Evolutionary conservation across 2,329 filamentous ascomycete genomes (phyloP).

Genomic region (Beauveria sp.): DNA sequence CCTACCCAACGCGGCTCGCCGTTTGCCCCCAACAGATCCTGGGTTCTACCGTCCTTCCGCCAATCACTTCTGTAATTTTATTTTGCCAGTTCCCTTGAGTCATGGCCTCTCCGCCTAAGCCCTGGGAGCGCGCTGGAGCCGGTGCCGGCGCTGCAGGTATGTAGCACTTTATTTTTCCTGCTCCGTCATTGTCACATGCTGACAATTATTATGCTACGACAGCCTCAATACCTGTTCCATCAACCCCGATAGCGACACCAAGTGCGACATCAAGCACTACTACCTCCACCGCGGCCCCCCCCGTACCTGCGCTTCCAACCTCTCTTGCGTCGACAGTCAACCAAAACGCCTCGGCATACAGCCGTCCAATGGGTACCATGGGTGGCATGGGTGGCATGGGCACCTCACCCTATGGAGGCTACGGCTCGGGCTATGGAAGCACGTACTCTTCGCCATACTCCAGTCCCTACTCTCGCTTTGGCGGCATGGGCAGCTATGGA

Average conservation of each 20-base stretch:
- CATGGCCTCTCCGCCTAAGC: slow-evolving; percentile 86
- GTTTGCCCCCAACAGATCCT: not conserved
- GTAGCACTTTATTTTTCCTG: slow-evolving; percentile 25
- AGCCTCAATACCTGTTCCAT: slow-evolving; percentile 29
- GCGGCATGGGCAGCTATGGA: slow-evolving; percentile 50
- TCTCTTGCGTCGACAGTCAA: slow-evolving; percentile 74
- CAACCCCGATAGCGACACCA: slow-evolving; percentile 33
- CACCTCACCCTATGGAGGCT: slow-evolving; percentile 21
- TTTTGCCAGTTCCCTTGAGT: not conserved
- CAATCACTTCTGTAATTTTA: not conserved
- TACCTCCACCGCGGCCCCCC: slow-evolving; percentile 47
- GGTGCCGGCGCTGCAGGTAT: slow-evolving; percentile 44
- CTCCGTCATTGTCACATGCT: slow-evolving; percentile 17
- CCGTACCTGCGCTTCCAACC: slow-evolving; percentile 73
- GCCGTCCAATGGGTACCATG: slow-evolving; percentile 39
- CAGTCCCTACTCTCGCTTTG: slow-evolving; percentile 29
- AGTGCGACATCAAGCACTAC: slow-evolving; percentile 24
- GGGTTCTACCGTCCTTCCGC: not conserved
- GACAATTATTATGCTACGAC: slow-evolving; percentile 23
- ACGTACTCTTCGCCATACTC: slow-evolving; percentile 22
- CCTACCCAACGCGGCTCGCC: not conserved
- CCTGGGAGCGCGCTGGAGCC: slow-evolving; percentile 81
- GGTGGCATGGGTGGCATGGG: slow-evolving; percentile 34
- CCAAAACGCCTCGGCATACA: slow-evolving; percentile 80
- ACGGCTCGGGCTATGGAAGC: slow-evolving; percentile 33